Evolutionary conservation across 2,329 filamentous ascomycete species (phyloP).

Genomic region (Alternaria gansuensis): DNA sequence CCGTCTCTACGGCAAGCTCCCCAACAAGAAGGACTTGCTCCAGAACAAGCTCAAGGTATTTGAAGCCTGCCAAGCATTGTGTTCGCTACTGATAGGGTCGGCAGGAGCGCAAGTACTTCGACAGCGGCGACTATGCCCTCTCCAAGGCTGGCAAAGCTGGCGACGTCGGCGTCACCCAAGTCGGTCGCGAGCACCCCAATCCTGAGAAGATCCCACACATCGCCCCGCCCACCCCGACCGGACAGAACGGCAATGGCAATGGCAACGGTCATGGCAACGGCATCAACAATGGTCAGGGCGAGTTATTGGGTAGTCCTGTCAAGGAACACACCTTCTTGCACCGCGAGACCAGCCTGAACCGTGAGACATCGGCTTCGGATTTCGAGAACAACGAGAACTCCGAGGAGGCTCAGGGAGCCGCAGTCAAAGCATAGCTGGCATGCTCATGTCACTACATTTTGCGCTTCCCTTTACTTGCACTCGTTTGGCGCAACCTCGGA

Average conservation of each 20-base stretch:
- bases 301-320: conserved; percentile 75
- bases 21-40: conserved; percentile 93
- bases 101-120: conserved; percentile 93
- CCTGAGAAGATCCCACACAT: conserved; percentile 95
- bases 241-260: conserved; percentile 46
- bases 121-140: conserved; percentile 94
- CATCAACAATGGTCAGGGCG: conserved; percentile 46
- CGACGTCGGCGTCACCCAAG: conserved; percentile 89
- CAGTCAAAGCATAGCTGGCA: conserved; percentile 32
- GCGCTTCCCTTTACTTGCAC: conserved; percentile 9
- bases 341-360: conserved; percentile 77
- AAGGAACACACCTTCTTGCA: conserved; percentile 92
- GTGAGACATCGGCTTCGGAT: conserved; percentile 77
- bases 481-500: conserved; percentile 17
- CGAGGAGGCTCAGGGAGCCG: conserved; percentile 23
- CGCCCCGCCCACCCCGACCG: conserved; percentile 67
- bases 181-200: conserved; percentile 93
- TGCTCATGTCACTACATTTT: conserved; percentile 6
- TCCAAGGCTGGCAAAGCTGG: conserved; percentile 97
- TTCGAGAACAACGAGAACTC: conserved; percentile 54
- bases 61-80: neutral
- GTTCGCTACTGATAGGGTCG: conserved; percentile 15
- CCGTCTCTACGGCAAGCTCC: conserved; percentile 96
- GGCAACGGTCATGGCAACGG: conserved; percentile 40
- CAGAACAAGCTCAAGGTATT: conserved; percentile 92